Percentiles rank a stretch among this genome's conserved stretches.
These are phyloP conservation scores for Podospora bellae-mahoneyi DNA, from an alignment of 495 filamentous ascomycete species.

Conservation along the genomic window DNA sequence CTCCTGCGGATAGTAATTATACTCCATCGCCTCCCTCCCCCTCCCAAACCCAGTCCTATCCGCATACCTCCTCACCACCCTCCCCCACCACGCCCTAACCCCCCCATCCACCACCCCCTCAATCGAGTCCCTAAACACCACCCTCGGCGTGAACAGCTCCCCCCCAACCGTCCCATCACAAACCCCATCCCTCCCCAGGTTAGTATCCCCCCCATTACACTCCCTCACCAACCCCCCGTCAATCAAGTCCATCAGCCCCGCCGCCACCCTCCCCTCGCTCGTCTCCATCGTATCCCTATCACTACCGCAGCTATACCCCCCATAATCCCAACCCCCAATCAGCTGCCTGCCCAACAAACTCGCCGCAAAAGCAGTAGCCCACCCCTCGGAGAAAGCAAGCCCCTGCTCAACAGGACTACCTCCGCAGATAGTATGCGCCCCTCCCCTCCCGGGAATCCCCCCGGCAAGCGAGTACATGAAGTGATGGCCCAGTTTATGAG, in stretches of 20 bases:
- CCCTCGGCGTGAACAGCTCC: not conserved
- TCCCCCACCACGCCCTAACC: constrained; percentile 1
- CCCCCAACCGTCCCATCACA: constrained; percentile 1
- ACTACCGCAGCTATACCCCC: not conserved
- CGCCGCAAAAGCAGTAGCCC: not conserved
- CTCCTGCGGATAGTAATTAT: constrained; percentile 5
- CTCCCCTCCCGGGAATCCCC: not conserved
- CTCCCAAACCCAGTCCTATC: not conserved
- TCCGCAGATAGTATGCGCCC: not conserved
- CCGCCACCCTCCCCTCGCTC: not conserved
- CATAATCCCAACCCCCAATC: not conserved
- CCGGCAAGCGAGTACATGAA: not conserved
- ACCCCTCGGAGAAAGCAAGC: not conserved
- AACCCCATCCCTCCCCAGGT: constrained; percentile 2
- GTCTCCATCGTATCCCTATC: constrained; percentile 1
- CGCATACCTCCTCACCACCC: not conserved
- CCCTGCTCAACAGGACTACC: not conserved
- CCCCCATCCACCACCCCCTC: not conserved
- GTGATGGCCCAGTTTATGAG: constrained; percentile 7
- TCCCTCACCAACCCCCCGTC: not conserved
- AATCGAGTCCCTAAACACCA: not conserved
- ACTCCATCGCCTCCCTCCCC: constrained; percentile 4
- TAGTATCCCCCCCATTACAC: not conserved
- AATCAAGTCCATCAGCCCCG: constrained; percentile 1
- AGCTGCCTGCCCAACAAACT: not conserved